Evolutionary conservation across 2,329 filamentous ascomycete species (phyloP).

Genomic region (Ascochyta fabae): DNA sequence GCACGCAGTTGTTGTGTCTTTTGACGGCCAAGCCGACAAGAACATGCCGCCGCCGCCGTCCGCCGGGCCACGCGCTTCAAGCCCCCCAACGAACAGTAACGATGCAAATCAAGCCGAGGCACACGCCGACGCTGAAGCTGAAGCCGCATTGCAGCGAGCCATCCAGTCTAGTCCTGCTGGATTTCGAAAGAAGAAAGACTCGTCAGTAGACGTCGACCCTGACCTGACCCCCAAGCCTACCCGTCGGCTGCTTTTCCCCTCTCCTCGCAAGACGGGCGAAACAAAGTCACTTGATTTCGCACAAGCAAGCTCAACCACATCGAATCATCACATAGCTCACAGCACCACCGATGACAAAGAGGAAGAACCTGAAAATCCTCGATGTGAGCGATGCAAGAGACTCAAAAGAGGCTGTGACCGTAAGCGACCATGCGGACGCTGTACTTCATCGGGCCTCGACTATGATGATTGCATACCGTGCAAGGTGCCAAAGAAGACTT

Average conservation of each 20-base stretch:
- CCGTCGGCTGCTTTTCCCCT: conserved; percentile 77
- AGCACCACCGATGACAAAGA: conserved; percentile 17
- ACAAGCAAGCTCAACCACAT: conserved; percentile 13
- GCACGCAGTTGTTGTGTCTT: conserved; percentile 8
- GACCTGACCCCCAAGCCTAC: conserved; percentile 67
- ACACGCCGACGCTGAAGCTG: conserved; percentile 26
- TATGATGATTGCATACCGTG: conserved; percentile 32
- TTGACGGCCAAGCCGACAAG: conserved; percentile 21
- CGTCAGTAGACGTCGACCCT: conserved; percentile 57
- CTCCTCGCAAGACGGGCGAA: conserved; percentile 70
- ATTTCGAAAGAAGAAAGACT: conserved; percentile 55
- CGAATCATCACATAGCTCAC: background rate
- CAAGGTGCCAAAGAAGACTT: conserved; percentile 23
- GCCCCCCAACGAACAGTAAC: background rate
- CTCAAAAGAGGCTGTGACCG: conserved; percentile 35
- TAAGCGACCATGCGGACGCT: conserved; percentile 34
- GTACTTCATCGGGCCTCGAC: conserved; percentile 27
- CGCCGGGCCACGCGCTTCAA: background rate
- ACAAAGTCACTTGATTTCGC: conserved; percentile 66
- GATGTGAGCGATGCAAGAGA: conserved; percentile 35
- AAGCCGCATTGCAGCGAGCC: conserved; percentile 57
- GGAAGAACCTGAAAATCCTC: conserved; percentile 26
- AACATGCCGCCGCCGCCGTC: conserved; percentile 25
- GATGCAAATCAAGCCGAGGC: background rate
- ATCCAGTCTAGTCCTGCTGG: conserved; percentile 68